Conservation (phyloP, 257 asterid genomes). For the Misopates orontium region DNA sequence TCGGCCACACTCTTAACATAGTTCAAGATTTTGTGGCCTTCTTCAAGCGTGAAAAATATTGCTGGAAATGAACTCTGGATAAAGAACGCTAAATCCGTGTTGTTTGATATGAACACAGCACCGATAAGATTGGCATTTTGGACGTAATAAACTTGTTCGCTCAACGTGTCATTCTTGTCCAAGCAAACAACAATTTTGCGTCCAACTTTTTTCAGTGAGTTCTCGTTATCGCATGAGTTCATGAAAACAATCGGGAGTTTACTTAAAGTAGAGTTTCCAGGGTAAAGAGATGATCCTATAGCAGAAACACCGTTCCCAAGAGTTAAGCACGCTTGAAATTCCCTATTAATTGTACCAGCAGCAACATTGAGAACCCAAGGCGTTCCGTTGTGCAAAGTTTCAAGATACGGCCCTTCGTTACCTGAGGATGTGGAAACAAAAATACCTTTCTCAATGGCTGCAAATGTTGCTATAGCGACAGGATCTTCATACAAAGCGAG, state of each 20-base stretch:
- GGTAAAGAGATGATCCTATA: slow-evolving; percentile 16
- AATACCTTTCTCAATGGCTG: slow-evolving; percentile 36
- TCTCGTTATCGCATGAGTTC: background rate
- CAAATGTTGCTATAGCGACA: slow-evolving; percentile 34
- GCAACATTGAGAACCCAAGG: slow-evolving; percentile 45
- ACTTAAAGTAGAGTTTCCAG: slow-evolving; percentile 28
- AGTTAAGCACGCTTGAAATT: slow-evolving; percentile 16
- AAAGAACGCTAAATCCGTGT: too few relatives aligned
- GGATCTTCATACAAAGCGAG: slow-evolving; percentile 17
- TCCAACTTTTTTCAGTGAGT: slow-evolving; percentile 10
- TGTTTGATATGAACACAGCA: too few relatives aligned
- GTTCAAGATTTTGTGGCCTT: slow-evolving; percentile 18
- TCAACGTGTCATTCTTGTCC: background rate
- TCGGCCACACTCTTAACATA: slow-evolving; percentile 32
- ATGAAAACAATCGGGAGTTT: slow-evolving; percentile 22
- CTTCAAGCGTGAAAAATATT: slow-evolving; percentile 17
- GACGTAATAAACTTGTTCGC: too few relatives aligned
- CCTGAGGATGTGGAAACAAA: slow-evolving; percentile 35
- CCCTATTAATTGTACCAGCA: slow-evolving; percentile 38
- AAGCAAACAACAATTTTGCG: slow-evolving; percentile 39
- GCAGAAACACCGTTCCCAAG: slow-evolving; percentile 30
- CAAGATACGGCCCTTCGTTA: slow-evolving; percentile 29
- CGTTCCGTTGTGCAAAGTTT: slow-evolving; percentile 28
- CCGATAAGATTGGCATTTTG: too few relatives aligned
- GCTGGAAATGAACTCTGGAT: slow-evolving; percentile 33